Evolutionary conservation across 2,329 filamentous ascomycete genomes (phyloP), one percentile per base, ranked within the genome.

Genomic region (Nannizziopsis arthrosporioides): DNA sequence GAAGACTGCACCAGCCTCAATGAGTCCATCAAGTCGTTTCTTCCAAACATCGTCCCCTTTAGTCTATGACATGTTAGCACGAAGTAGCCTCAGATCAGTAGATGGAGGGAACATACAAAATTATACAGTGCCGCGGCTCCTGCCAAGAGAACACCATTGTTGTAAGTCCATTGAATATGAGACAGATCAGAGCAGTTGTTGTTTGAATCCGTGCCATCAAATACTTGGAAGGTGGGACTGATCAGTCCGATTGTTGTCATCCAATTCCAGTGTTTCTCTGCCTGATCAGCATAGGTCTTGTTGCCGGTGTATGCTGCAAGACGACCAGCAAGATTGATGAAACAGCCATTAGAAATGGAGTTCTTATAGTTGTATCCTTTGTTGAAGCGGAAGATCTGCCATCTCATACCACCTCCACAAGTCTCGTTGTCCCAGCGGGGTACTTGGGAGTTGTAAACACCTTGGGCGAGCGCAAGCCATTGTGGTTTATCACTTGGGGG

Each of bases 341-440:
- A 71, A 30, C 69, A 74, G 2, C 75, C 76, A 53, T 78, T 78
- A 10, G 73, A 75, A 52, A 79, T 73, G 17, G 72, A 70, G 55
- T 79, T 79, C 55, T 78, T 78, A 56, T 75, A 78, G 46, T 67
- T 65, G 56, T 72, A 79, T 4, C 85, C 85, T 49, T 73, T 77
- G 67, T 88, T 88, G 68, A 81, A 85, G 10, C 77, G 73, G 68
- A 82, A 89, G 52, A 93, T 84, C 68, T 94, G 87, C 88, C 88
- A 94, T 54, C 83, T 78, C 55, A 94, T 66, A 8, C 87, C 87
- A 43, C 87, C 87, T 41, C 68, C 71, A 63, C 87, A 94, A 0
- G 71, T 72, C 0, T 66, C 58, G 2, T 66, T 68, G 56, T 92
- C 81, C 82, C 85, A 90, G 17, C 85, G 77, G 15, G 66, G 65